Evolutionary conservation across 441 rosid genomes (phyloP), one percentile per base, ranked within the genome.

Genomic region (Raphanus hybrid): DNA sequence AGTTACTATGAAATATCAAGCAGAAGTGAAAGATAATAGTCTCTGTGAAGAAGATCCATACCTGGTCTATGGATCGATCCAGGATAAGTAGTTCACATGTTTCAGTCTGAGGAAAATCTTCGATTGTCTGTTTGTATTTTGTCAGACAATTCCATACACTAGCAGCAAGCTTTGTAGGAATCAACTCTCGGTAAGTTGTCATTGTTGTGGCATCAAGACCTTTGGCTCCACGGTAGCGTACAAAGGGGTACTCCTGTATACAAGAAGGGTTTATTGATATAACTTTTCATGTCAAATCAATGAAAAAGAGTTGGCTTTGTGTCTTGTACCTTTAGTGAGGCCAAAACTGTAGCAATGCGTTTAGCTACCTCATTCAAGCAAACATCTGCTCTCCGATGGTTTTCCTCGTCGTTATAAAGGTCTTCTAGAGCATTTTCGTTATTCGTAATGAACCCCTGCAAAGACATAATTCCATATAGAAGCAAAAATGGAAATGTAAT

Each of bases 51-150:
- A 37, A 71, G 41, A 37, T 85, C 23, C 57, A 77, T 16, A 92
- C 97, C 96, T 94, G 99, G 82, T 92, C 99, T 75, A 92, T 79
- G 71, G 98, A 92, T 84, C 99, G 87, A 74, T 94, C 99, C 15
- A 94, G 82, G 78, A 94, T 91, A 54, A 94, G 94, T 82, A 94
- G 83, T 75, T 94, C 96, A 71, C 98, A 92, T 70, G 99, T 92
- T 88, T 94, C 99, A 55, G 87, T 84, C 86, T 86, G 90, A 61
- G 98, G 99, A 80, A 89, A 94, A 78, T 89, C 84, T 20, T 90
- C 90, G 75, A 86, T 84, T 61, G 85, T 75, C 80, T 91, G 91
- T 81, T 91, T 94, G 80, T 87, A 88, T 75, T 80, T 90, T 76
- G 78, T 82, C 55, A 94, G 81, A 77, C 84, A 83, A 77, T 94